Conservation (phyloP, 73 alveolate genomes). For the Strombidium stylifer region DNA sequence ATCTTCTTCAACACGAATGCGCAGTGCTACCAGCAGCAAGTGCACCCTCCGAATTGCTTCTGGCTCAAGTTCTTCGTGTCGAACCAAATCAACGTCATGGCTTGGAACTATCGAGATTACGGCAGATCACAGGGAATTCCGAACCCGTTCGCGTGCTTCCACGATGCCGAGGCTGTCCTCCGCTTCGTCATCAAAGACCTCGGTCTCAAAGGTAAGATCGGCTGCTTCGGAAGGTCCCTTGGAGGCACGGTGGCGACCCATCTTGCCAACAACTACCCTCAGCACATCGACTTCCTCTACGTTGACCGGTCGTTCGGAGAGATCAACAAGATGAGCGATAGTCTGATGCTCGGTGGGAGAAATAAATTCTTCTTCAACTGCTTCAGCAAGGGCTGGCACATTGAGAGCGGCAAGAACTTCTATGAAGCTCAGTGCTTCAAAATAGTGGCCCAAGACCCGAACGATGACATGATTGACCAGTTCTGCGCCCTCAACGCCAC, state of each 20-base stretch:
- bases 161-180: conserved; percentile 56
- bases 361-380: conserved; percentile 30
- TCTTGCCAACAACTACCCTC: conserved; percentile 57
- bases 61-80: conserved; percentile 67
- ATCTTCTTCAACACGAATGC: conserved; percentile 92
- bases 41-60: conserved; percentile 44
- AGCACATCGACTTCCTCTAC: conserved; percentile 46
- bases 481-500: background rate
- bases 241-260: conserved; percentile 82
- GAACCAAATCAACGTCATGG: conserved; percentile 72
- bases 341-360: conserved; percentile 30
- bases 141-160: conserved; percentile 38
- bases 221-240: conserved; percentile 81
- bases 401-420: conserved; percentile 50
- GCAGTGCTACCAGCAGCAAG: conserved; percentile 69
- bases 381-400: conserved; percentile 33
- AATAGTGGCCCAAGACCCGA: conserved; percentile 59
- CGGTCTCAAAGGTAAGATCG: conserved; percentile 58
- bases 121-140: conserved; percentile 66
- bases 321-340: conserved; percentile 29
- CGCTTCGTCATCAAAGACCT: conserved; percentile 48
- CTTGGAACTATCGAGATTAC: conserved; percentile 88
- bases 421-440: conserved; percentile 46
- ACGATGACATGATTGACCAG: conserved; percentile 45
- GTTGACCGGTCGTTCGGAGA: conserved; percentile 73